Conservation (phyloP, 805 yeast species). For the Teunomyces funiuensis region DNA sequence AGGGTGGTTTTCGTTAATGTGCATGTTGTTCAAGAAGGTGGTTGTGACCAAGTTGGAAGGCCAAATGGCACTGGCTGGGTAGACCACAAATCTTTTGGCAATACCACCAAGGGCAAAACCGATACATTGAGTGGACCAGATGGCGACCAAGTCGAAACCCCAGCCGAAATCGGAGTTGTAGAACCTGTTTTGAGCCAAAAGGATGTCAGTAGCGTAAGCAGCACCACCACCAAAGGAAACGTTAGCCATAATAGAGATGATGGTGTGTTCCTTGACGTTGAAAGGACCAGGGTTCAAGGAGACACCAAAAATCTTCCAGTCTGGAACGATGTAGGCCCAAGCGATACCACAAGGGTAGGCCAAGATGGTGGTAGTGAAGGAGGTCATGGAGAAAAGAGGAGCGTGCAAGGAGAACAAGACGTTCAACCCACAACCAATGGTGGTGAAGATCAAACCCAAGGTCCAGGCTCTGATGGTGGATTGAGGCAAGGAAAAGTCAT, state of each 20-base stretch:
- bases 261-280: slow-evolving; percentile 61
- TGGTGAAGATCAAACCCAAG: slow-evolving; percentile 48
- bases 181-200: slow-evolving; percentile 51
- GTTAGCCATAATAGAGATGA: slow-evolving; percentile 53
- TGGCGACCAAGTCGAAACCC: slow-evolving; percentile 56
- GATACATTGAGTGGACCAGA: slow-evolving; percentile 57
- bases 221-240: slow-evolving; percentile 44
- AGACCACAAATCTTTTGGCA: slow-evolving; percentile 56
- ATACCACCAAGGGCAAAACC: slow-evolving; percentile 72
- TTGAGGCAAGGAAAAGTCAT: slow-evolving; percentile 48
- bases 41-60: slow-evolving; percentile 62
- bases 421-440: slow-evolving; percentile 60
- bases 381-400: slow-evolving; percentile 52
- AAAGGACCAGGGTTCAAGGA: slow-evolving; percentile 60
- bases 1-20: slow-evolving; percentile 48
- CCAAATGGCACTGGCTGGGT: slow-evolving; percentile 70
- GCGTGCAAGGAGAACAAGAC: slow-evolving; percentile 56
- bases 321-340: slow-evolving; percentile 41
- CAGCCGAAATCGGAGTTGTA: slow-evolving; percentile 46
- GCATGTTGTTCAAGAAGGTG: slow-evolving; percentile 55
- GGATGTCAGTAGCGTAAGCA: slow-evolving; percentile 59
- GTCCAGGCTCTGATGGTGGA: slow-evolving; percentile 59
- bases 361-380: slow-evolving; percentile 57
- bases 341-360: slow-evolving; percentile 59
- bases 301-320: slow-evolving; percentile 33